Evolutionary conservation across 2,329 filamentous ascomycete species (phyloP), one percentile per base, ranked within the genome.

Genomic region (Pyricularia sp.): DNA sequence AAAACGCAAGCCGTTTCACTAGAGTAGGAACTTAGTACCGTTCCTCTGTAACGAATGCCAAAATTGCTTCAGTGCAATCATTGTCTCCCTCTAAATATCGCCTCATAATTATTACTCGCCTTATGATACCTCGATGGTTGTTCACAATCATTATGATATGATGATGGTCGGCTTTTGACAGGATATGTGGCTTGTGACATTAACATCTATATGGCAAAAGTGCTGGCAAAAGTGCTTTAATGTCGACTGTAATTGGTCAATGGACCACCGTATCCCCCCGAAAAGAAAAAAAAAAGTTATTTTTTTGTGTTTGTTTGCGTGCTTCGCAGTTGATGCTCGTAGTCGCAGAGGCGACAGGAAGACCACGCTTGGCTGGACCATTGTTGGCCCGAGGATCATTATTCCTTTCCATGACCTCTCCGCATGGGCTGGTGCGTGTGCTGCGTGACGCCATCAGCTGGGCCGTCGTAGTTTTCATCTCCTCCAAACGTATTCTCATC

Each of bases 121-220:
- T 55, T 55, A 33, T 17, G 5, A 55, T 20, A 55, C 42, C 42
- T 20, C 6, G n/a, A 1, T 55, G 20, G 3, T 55, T n/a, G 42
- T 20, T n/a, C 42, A 55, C 17, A 55, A n/a, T 55, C 17, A 55
- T 55, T 11, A 55, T 20, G 20, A 55, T 55, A 11, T 33, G 28
- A n/a, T 36, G 33, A 36, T 33, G 31, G 14, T 55, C 42, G 17
- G 42, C 42, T 55, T 55, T 17, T 69, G 33, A 36, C 59, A 68
- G 69, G 66, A 70, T 68, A 73, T 68, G 68, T 72, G 70, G 70
- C 58, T 70, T 68, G 33, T 72, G 72, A 72, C 72, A 72, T 71
- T 72, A 31, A 55, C 20, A 55, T 20, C 42, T 55, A 55, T 55
- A 55, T 36, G 65, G 68, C 69, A 69, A 58, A 61, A 26, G 68